phyloP scores from a whole-genome alignment of 345 rosid species.

The Rhodomyrtus tomentosa region DNA sequence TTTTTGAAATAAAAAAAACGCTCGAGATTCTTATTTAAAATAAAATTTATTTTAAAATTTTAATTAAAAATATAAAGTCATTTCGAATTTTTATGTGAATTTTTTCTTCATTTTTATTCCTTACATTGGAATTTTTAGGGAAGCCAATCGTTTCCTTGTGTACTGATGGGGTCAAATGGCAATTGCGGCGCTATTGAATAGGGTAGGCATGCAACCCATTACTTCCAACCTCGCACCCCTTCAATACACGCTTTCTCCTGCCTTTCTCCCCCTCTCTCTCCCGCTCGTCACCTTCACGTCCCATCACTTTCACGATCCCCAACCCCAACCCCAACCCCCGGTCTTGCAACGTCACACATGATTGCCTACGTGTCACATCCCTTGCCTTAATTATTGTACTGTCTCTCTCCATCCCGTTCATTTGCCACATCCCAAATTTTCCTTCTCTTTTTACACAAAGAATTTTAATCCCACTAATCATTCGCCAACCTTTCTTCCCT shows the following conservation, averaged over 20 bases:
- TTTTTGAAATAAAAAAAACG: no score
- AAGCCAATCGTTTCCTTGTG: background rate
- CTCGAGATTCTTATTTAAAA: no score
- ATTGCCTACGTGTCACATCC: slow-evolving; percentile 1
- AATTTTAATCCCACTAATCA: background rate
- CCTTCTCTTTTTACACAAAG: background rate
- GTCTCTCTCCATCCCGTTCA: background rate
- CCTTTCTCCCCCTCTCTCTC: background rate
- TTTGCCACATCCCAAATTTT: background rate
- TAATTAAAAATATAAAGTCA: no score
- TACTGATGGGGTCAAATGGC: background rate
- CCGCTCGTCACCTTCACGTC: background rate
- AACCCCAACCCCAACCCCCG: background rate
- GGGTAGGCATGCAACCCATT: background rate
- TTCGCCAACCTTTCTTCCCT: background rate
- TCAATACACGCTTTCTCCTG: background rate
- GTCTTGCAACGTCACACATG: background rate
- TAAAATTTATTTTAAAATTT: no score
- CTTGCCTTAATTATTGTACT: background rate
- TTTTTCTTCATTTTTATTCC: no score
- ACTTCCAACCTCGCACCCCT: background rate
- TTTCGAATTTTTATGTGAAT: no score
- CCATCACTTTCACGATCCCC: background rate
- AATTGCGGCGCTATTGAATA: background rate
- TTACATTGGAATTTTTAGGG: no score